Evolutionary conservation across 495 filamentous ascomycete genomes (phyloP), one percentile per base, ranked within the genome.

Genomic region (Daldinia vernicosa): DNA sequence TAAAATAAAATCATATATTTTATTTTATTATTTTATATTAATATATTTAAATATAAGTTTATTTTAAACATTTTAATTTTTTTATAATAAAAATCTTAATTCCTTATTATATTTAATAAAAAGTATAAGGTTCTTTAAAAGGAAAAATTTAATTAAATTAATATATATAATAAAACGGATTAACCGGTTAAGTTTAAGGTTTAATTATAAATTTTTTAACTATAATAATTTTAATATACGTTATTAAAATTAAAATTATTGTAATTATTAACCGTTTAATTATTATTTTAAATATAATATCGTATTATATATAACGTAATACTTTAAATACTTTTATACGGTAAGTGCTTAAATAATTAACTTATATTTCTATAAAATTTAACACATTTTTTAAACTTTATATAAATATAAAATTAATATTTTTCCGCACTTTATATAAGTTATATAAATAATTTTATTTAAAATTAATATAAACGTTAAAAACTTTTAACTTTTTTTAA

Each of bases 21-120:
- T 43, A 43, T 43, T 43, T 43, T 43, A 43, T 43, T 43, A 43
- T 43, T 43, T 43, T 43, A 43, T 43, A 43, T 43, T 43, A 43
- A 43, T 43, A 43, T 43, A 43, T 43, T 43, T 17, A 43, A 43
- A 14, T 43, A 43, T 43, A 43, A 43, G 14, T 11, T 43, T 43
- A 43, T 43, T 43, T 43, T 43, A 43, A 43, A 43, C n/a, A 43
- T 43, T 43, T 43, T 43, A 43, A 43, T 43, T 43, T 43, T 43
- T 43, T 43, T 43, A 43, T 43, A 43, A 43, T 43, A 43, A 43
- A 43, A 43, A 43, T 43, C 14, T 43, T 43, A 43, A 43, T 43
- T 43, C 14, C 14, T 43, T 43, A 43, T 17, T 43, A 43, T 43
- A 43, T 43, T 43, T 43, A 43, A 43, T 43, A 43, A 43, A 43